Evolutionary conservation across 2,329 filamentous ascomycete species (phyloP).

Genomic region (Penicillium concentricum): DNA sequence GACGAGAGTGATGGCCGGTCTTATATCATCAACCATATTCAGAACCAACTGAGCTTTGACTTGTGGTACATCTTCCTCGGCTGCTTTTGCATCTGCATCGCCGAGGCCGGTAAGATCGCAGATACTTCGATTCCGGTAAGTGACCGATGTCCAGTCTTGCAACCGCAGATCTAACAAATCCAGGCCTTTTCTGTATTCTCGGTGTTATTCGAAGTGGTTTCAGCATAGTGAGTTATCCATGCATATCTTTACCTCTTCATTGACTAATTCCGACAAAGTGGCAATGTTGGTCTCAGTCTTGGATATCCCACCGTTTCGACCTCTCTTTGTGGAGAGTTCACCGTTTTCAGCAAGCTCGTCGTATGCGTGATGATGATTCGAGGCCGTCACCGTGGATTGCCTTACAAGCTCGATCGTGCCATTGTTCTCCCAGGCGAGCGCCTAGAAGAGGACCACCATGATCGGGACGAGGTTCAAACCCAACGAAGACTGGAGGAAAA

Average conservation of each 20-base stretch:
- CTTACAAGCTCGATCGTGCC: conserved; percentile 54
- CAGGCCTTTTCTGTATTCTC: conserved; percentile 55
- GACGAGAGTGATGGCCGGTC: conserved; percentile 31
- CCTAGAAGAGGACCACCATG: background rate
- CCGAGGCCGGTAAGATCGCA: conserved; percentile 47
- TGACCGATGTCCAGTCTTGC: background rate
- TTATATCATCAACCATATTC: conserved; percentile 56
- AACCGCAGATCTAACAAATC: background rate
- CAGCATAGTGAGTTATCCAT: conserved; percentile 36
- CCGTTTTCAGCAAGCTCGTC: conserved; percentile 53
- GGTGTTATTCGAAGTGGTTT: conserved; percentile 47
- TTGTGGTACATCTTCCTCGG: conserved; percentile 64
- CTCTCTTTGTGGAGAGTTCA: conserved; percentile 47
- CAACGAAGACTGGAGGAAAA: background rate
- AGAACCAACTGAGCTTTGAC: conserved; percentile 64
- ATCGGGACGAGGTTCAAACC: background rate
- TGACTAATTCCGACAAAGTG: conserved; percentile 17
- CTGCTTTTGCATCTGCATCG: conserved; percentile 57
- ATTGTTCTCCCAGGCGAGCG: conserved; percentile 33
- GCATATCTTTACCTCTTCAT: background rate
- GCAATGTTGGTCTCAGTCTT: conserved; percentile 36
- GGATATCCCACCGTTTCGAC: conserved; percentile 31
- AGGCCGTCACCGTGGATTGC: conserved; percentile 56
- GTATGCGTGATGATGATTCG: conserved; percentile 57
- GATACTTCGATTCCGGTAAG: conserved; percentile 27